Conservation (phyloP, 2,329 filamentous ascomycete genomes). For the Dactylellina leptospora region DNA sequence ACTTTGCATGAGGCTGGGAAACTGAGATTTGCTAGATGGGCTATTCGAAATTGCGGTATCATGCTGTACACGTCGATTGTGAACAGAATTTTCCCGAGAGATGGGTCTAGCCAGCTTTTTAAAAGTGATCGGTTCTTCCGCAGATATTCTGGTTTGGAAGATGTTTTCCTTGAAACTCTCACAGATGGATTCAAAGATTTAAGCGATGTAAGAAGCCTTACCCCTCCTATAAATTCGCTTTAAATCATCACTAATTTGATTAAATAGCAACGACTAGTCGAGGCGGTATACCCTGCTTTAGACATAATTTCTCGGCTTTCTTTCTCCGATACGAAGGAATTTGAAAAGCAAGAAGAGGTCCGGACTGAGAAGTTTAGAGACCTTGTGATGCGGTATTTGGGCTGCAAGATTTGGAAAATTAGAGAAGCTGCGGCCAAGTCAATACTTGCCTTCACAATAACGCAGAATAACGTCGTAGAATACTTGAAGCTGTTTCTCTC, state of each 20-base stretch:
- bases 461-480: conserved; percentile 57
- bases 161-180: conserved; percentile 25
- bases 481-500: conserved; percentile 62
- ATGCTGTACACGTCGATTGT: conserved; percentile 88
- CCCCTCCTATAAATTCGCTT: not conserved
- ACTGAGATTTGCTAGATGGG: too few relatives aligned
- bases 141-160: conserved; percentile 28
- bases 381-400: conserved; percentile 71
- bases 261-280: conserved; percentile 62
- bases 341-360: not conserved
- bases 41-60: conserved; percentile 90
- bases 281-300: conserved; percentile 83
- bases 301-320: conserved; percentile 69
- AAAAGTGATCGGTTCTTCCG: conserved; percentile 33
- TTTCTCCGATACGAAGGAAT: conserved; percentile 9
- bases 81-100: conserved; percentile 70
- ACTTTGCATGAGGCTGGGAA: too few relatives aligned
- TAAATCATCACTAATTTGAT: conserved; percentile 2
- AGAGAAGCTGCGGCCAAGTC: conserved; percentile 81
- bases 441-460: conserved; percentile 70
- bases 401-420: conserved; percentile 79
- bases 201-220: conserved; percentile 24
- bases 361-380: conserved; percentile 65
- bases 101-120: conserved; percentile 27
- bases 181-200: conserved; percentile 37